Base-by-base conservation (phyloP, 2,329 filamentous ascomycete genomes). In the Trichoderma brevicompactum region DNA sequence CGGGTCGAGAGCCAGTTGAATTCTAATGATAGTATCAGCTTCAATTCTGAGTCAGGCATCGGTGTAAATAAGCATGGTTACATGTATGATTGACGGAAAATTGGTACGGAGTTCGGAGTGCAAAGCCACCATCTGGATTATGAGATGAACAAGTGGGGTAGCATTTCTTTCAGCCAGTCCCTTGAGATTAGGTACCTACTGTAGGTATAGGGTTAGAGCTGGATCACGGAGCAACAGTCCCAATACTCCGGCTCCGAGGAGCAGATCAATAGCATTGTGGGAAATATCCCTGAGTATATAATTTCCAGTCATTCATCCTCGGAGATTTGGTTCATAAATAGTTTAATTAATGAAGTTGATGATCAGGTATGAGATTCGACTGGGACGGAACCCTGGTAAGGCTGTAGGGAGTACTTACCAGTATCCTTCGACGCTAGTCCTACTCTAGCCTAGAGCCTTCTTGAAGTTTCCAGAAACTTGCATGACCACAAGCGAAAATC, bases 381-480 rank as follows among this genome's bases (percentile, higher is more conserved):
- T 43, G 32, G 46, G 40, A 34, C 7, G 1, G 28, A 36, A n/a
- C 40, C 46, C 48, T 38, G 2, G 59, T 53, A 17, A 62, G 48
- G 48, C 49, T 63, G 48, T 23, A 28, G 17, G 17, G n/a, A 59
- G 52, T 40, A 41, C 43, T 49, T 15, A n/a, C 28, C 12, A 32
- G 58, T 9, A 48, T 41, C 17, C 53, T 7, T 12, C 5, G 5
- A 1, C 38, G 9, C 76, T 78, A 78, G 67, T 52, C 72, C 43
- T 0, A 2, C 68, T 74, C 28, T 2, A 67, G 70, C 54, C 40
- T 74, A 72, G 70, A 69, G 52, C 40, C 50, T 77, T 79, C 78
- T 65, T 79, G 78, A 79, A 79, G 72, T 71, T 79, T 79, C 78
- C 74, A 79, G 78, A 79, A 79, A 54, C 68, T 72, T 38, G 71